Conservation (phyloP, 257 asterid genomes). For the Solanum sitiens region DNA sequence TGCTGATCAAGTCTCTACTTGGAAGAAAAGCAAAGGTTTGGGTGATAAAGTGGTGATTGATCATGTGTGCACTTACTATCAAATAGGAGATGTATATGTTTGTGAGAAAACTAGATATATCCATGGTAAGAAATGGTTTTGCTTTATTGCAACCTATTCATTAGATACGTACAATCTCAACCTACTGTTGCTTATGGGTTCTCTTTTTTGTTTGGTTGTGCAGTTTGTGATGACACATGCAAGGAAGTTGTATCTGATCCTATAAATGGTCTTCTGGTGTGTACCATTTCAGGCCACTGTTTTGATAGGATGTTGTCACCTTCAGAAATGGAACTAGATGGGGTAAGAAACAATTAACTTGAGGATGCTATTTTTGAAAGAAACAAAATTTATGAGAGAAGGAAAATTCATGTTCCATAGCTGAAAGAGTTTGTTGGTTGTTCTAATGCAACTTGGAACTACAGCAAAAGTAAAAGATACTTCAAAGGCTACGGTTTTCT, state of each 20-base stretch:
- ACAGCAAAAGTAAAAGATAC: not conserved
- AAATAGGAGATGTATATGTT: constrained; percentile 83
- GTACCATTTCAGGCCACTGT: constrained; percentile 94
- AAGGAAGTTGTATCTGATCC: constrained; percentile 74
- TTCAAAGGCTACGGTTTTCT: not conserved
- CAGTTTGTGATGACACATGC: constrained; percentile 95
- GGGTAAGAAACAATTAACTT: constrained; percentile 30
- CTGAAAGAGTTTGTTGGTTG: not conserved
- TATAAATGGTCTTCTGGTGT: constrained; percentile 58
- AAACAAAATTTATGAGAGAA: not conserved
- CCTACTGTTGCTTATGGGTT: not conserved
- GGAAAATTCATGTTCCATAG: not conserved
- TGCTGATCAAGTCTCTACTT: constrained; percentile 89
- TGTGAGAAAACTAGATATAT: constrained; percentile 96
- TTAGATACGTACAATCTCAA: not conserved
- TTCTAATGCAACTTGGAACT: not conserved
- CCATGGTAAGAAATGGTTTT: constrained; percentile 46
- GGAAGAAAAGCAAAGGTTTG: constrained; percentile 93
- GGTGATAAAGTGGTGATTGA: constrained; percentile 50
- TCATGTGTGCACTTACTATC: constrained; percentile 79
- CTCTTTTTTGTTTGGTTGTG: constrained; percentile 5
- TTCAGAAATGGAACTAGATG: constrained; percentile 71
- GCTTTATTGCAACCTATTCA: not conserved
- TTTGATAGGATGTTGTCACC: constrained; percentile 69
- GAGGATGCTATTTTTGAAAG: not conserved